phyloP scores from a whole-genome alignment of 495 filamentous ascomycete genomes.

The Annulohypoxylon bovei region DNA sequence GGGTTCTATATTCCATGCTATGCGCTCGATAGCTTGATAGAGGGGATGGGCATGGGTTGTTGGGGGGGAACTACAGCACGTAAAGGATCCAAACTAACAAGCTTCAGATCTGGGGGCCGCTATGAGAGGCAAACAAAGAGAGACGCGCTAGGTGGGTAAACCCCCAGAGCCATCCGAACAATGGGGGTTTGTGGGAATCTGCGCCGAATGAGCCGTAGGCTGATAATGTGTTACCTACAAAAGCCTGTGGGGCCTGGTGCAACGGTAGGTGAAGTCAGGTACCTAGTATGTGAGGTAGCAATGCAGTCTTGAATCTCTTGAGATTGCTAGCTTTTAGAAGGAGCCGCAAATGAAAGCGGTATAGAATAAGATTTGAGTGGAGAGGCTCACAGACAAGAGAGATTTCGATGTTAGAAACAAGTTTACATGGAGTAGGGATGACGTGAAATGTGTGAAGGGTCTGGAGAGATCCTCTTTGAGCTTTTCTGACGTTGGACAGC shows the following conservation, averaged over 20 bases:
- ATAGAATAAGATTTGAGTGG: conserved; percentile 39
- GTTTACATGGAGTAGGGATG: conserved; percentile 43
- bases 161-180: conserved; percentile 26
- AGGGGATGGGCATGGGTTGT: conserved; percentile 4
- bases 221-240: conserved; percentile 55
- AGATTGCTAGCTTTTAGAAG: conserved; percentile 35
- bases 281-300: conserved; percentile 34
- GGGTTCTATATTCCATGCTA: background rate
- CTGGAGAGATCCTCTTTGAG: conserved; percentile 27
- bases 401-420: conserved; percentile 32
- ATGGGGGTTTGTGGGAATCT: conserved; percentile 51
- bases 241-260: conserved; percentile 45
- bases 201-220: conserved; percentile 62
- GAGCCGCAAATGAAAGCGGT: conserved; percentile 44
- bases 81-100: conserved; percentile 19
- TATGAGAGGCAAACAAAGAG: conserved; percentile 29
- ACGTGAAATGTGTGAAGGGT: conserved; percentile 42
- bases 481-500: conserved; percentile 27
- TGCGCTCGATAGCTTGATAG: conserved; percentile 6
- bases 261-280: conserved; percentile 37
- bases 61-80: conserved; percentile 18
- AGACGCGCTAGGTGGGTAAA: conserved; percentile 36
- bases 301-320: conserved; percentile 29
- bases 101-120: conserved; percentile 25
- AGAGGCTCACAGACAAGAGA: conserved; percentile 18